Base-by-base conservation (phyloP, 768 basidiomycete genomes). In the Lactarius evosmus region DNA sequence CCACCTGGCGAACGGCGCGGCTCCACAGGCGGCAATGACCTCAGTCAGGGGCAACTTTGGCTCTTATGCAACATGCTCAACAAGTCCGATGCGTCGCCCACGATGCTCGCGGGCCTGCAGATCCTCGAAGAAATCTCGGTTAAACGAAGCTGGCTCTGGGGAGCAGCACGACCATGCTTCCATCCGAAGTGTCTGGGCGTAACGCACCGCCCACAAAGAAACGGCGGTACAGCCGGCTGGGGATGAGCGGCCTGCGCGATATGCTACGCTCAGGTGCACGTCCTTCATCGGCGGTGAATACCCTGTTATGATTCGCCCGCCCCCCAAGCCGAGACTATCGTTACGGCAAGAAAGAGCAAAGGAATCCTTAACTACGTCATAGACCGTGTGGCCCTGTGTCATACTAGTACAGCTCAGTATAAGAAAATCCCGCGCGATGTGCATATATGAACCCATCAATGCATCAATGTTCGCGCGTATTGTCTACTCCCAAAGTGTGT, bases 1-100 rank as follows among this genome's bases (percentile, higher is more conserved):
- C 77, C 79, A 0, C 76, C 78, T 7, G 58, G 72, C 69, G 19
- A 75, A 62, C 93, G 92, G 91, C 79, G 88, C 2, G 89, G 89
- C 0, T 90, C 91, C 7, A 89, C 89, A 0, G 92, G 91, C 2
- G 79, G 90, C 53, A 86, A 92, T 67, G 93, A 95, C 70, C 82
- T 95, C 58, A 91, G 85, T 66, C 86, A 88, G 63, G 82, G 93
- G 7, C 93, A 96, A 73, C 78, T 95, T 1, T 78, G 83, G 32
- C 78, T 96, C 14, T 78, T 95, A 30, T 82, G 85, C 33, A 89
- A 92, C 67, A 94, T 96, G 85, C 79, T 96, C 33, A 75, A 75
- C n/a, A 79, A 74, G 25, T 75, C 80, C 5, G 78, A 83, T 56
- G 63, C 71, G 8, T 68, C 72, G n/a, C 69, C 22, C 62, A 74